Conservation (phyloP, 2,329 filamentous ascomycete genomes). For the Lachnellula willkommii region DNA sequence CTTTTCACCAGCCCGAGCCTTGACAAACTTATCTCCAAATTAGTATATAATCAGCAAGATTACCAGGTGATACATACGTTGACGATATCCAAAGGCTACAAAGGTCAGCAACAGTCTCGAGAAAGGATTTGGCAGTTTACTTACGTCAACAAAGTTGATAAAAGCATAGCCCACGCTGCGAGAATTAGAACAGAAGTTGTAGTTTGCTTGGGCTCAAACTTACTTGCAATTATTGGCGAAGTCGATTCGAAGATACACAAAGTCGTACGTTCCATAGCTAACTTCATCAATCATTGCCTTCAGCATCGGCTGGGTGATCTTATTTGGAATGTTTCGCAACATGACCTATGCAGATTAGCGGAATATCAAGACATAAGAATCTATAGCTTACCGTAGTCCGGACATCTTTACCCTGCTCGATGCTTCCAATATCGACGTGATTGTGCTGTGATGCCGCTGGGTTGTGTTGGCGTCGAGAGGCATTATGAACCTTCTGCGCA, state of each 20-base stretch:
- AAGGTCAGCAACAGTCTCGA: conserved; percentile 34
- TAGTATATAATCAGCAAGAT: conserved; percentile 14
- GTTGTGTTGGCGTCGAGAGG: conserved; percentile 32
- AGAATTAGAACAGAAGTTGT: conserved; percentile 32
- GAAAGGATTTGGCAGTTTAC: conserved; percentile 25
- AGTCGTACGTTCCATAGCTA: conserved; percentile 81
- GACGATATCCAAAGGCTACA: conserved; percentile 66
- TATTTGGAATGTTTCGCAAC: conserved; percentile 92
- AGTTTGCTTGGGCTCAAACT: conserved; percentile 32
- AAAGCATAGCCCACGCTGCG: conserved; percentile 90
- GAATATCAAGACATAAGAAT: background rate
- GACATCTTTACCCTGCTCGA: conserved; percentile 63
- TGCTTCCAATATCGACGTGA: conserved; percentile 55
- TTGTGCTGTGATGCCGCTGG: conserved; percentile 50
- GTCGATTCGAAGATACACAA: conserved; percentile 90
- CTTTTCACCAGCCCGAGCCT: conserved; percentile 62
- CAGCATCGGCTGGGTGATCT: conserved; percentile 70
- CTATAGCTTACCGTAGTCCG: conserved; percentile 60
- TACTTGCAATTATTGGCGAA: conserved; percentile 81
- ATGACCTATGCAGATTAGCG: conserved; percentile 59
- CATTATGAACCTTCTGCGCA: conserved; percentile 34
- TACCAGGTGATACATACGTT: conserved; percentile 41
- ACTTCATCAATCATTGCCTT: conserved; percentile 75
- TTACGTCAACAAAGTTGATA: conserved; percentile 84
- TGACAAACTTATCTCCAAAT: conserved; percentile 57